Base-by-base conservation (phyloP, 352 stramenopile genomes). In the Globisporangium parvum region DNA sequence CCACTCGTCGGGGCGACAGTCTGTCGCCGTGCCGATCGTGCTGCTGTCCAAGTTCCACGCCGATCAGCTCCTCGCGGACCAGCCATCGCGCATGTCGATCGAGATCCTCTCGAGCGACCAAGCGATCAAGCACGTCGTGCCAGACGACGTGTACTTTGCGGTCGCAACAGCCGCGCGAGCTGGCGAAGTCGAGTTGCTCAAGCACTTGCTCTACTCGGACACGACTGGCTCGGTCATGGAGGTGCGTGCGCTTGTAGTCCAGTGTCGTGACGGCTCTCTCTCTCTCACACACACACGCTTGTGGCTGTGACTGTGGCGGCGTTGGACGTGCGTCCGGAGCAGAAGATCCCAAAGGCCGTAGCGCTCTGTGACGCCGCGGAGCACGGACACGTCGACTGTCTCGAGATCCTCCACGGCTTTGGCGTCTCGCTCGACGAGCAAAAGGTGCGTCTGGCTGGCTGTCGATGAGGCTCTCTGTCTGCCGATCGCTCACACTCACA, bases 381-480 rank as follows among this genome's bases (percentile, higher is more conserved):
- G 50, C 77, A 91, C 49, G 78, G 77, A 33, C 81, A 92, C 57
- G 81, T 94, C 35, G 84, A 94, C 47, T 91, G 81, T 52, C 71
- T 94, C 40, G 84, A 94, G 42, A 70, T 91, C 31, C 68, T 94
- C 17, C 81, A 94, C 50, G 75, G 75, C 20, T 74, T 91, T 63
- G 84, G 84, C 9, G 77, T 94, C 23, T 91, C 80, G 10, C 65
- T 92, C 17, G 80, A 94, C 46, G 84, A 88, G 31, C 81, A 91
- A 71, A 94, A 93, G 80, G 78, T 91, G 44, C 33, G 54, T 6
- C 21, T 11, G 10, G 10, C 21, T 11, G 10, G 10, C 8, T 37
- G 8, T 37, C 31, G 18, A 31, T 3, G 11, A 23, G 4, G 18
- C 8, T 40, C 15, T n/a, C 28, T n/a, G 26, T 0, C 33, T n/a